phyloP scores from a whole-genome alignment of 129 eudicot species.

The Flaveria brownii region DNA sequence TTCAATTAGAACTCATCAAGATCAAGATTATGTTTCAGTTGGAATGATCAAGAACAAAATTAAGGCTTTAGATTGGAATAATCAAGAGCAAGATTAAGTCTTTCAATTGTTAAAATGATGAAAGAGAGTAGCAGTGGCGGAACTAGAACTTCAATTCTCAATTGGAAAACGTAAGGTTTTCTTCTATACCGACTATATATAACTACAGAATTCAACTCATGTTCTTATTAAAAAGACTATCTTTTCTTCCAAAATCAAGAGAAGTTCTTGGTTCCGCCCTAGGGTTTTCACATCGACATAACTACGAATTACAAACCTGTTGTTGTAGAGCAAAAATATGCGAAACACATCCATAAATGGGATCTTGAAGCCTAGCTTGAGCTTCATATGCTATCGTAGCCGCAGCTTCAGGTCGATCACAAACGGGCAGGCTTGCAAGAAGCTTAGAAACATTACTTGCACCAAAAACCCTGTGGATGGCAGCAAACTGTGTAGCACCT shows the following conservation, averaged over 20 bases:
- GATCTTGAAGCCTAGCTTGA: conserved; percentile 96
- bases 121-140: too few relatives aligned
- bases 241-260: too few relatives aligned
- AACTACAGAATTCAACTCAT: too few relatives aligned
- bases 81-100: conserved; percentile 9
- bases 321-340: conserved; percentile 96
- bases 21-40: conserved; percentile 6
- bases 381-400: conserved; percentile 92
- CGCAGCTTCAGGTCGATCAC: conserved; percentile 94
- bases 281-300: neutral
- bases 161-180: too few relatives aligned
- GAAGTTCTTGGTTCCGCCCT: too few relatives aligned
- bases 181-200: too few relatives aligned
- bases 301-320: conserved; percentile 52
- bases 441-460: conserved; percentile 96
- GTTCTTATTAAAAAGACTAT: too few relatives aligned
- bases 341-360: conserved; percentile 95
- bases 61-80: neutral
- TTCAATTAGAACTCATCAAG: neutral
- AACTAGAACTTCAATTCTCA: too few relatives aligned
- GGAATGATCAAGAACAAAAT: neutral
- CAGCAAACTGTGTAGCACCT: conserved; percentile 92
- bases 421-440: conserved; percentile 72
- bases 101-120: neutral
- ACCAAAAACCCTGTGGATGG: conserved; percentile 95